Evolutionary conservation across 2,329 filamentous ascomycete species (phyloP).

Genomic region (Ceratocystis colombiana): DNA sequence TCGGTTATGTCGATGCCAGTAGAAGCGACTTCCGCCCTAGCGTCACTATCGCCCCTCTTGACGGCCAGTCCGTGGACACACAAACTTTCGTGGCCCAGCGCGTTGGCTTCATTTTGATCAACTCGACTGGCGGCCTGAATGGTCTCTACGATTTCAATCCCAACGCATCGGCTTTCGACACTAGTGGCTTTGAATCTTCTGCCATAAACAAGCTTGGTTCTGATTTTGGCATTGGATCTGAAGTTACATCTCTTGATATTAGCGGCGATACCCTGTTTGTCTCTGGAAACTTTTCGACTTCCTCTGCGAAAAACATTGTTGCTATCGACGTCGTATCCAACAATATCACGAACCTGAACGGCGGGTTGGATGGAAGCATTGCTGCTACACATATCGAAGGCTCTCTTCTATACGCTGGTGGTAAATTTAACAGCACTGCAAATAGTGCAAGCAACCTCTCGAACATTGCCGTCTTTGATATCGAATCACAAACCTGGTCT

Average conservation of each 20-base stretch:
- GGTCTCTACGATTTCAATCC: conserved; percentile 86
- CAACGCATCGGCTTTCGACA: conserved; percentile 37
- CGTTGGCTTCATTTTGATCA: conserved; percentile 64
- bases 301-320: conserved; percentile 63
- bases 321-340: conserved; percentile 56
- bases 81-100: conserved; percentile 82
- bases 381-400: conserved; percentile 57
- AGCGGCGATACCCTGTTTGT: conserved; percentile 59
- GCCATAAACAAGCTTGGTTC: conserved; percentile 67
- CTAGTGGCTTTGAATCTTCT: conserved; percentile 57
- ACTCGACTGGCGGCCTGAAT: conserved; percentile 71
- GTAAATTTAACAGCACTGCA: conserved; percentile 67
- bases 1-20: conserved; percentile 69
- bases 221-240: conserved; percentile 55
- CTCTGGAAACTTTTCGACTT: conserved; percentile 72
- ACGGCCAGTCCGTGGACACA: conserved; percentile 49
- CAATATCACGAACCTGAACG: conserved; percentile 50
- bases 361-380: conserved; percentile 75
- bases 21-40: conserved; percentile 64
- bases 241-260: conserved; percentile 58
- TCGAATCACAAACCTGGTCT: conserved; percentile 57
- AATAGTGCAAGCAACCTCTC: conserved; percentile 54
- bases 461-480: conserved; percentile 68
- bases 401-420: conserved; percentile 66
- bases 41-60: conserved; percentile 63